Evolutionary conservation across 129 eudicot genomes (phyloP), one percentile per base, ranked within the genome.

Genomic region (Saposhnikovia divaricata): DNA sequence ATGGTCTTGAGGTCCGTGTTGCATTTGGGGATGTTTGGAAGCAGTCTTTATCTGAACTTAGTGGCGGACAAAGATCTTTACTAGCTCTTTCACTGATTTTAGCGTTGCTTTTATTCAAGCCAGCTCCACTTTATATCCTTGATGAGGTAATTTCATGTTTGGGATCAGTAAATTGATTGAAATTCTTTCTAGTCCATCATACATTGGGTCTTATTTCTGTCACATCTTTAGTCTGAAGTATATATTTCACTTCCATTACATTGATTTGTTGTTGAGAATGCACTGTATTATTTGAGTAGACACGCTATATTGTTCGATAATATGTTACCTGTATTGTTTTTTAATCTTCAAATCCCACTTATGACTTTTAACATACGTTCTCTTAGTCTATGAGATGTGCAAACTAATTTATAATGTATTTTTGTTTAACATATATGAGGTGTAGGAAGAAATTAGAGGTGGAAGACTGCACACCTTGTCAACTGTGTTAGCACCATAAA

Each of bases 21-120:
- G 98, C 98, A 47, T 95, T 95, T 83, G 98, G 98, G 65, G 83
- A 87, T 85, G 98, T 95, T 77, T 95, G 98, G 98, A 95, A 95
- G 83, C 97, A 95, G 86, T 95, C 98, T 3, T 84, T 95, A 79
- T 95, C 98, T 4, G 98, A 95, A 72, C 97, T 95, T 31, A 95
- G 98, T 84, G 98, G 98, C 9, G 98, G 98, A 28, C 98, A 95
- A 82, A 80, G 98, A 89, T 95, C 98, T 77, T 78, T 95, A 57
- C 93, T 95, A n/a, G 98, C 98, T 48, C 93, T 95, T 77, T 95
- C 98, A 39, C 82, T 95, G 40, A 95, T 95, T 76, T 81, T 95
- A 83, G 97, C 97, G 6, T 77, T 95, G 88, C 98, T 95, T 82
- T 90, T 95, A 43, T 95, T 92, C 83, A 95, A 95, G 85, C 98